These are phyloP conservation scores for Clavispora phyllophila DNA, from an alignment of 805 yeast species.

Conservation along the genomic window DNA sequence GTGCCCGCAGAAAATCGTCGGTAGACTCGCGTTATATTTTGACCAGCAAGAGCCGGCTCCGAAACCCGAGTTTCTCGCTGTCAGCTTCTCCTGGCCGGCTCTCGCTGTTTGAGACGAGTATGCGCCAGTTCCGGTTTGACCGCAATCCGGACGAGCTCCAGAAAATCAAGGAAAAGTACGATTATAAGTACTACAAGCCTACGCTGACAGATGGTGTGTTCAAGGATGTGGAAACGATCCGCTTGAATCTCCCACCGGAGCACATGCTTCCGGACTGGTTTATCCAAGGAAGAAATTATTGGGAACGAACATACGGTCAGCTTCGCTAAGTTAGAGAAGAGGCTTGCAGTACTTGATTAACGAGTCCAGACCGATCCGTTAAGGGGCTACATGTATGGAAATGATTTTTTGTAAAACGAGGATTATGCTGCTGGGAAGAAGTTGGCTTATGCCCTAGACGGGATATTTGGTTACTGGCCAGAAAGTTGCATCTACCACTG, in stretches of 20 bases:
- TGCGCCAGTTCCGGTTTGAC: slow-evolving; percentile 10
- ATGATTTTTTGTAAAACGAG: no score
- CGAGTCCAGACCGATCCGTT: no score
- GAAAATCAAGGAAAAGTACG: slow-evolving; percentile 17
- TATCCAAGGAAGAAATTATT: slow-evolving; percentile 51
- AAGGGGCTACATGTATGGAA: no score
- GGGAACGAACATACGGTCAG: slow-evolving; percentile 42
- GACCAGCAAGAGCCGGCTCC: slow-evolving; percentile 17
- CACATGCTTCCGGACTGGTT: slow-evolving; percentile 74
- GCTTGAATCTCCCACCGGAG: slow-evolving; percentile 56
- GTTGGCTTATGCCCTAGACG: not conserved
- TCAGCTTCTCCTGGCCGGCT: slow-evolving; percentile 8
- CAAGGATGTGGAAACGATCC: slow-evolving; percentile 35
- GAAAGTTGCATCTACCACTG: no score
- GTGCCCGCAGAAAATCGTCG: slow-evolving; percentile 20
- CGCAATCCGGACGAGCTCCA: slow-evolving; percentile 11
- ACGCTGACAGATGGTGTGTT: slow-evolving; percentile 28
- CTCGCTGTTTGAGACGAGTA: slow-evolving; percentile 11
- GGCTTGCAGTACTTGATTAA: no score
- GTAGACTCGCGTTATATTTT: slow-evolving; percentile 27
- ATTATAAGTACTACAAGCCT: slow-evolving; percentile 40
- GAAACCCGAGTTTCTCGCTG: slow-evolving; percentile 13
- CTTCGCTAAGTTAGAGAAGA: not conserved
- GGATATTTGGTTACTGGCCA: not conserved
- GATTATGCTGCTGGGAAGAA: not conserved